Evolutionary conservation across 2,329 filamentous ascomycete species (phyloP).

Genomic region (Trichophyton schoenleinii): DNA sequence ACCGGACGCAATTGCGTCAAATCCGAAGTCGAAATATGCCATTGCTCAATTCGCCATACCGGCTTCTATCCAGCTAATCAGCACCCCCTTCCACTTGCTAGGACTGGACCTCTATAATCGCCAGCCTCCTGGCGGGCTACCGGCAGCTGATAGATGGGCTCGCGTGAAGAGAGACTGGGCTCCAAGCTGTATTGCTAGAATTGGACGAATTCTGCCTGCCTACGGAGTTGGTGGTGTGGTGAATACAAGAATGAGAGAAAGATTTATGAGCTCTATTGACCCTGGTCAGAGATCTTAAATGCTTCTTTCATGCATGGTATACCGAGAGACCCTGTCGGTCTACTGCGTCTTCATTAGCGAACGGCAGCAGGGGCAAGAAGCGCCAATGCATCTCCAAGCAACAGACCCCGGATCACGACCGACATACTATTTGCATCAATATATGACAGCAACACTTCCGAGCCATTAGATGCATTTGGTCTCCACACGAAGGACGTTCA

Average conservation of each 20-base stretch:
- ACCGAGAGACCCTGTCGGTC: neutral
- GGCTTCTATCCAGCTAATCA: conserved; percentile 63
- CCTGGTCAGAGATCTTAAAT: conserved; percentile 13
- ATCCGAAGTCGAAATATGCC: conserved; percentile 39
- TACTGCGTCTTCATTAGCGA: neutral
- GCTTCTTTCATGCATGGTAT: neutral
- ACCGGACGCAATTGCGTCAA: conserved; percentile 38
- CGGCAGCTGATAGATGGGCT: conserved; percentile 48
- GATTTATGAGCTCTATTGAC: conserved; percentile 53
- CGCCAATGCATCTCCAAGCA: neutral
- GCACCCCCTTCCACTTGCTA: conserved; percentile 72
- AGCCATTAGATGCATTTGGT: too few species aligned
- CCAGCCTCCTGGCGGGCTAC: conserved; percentile 30
- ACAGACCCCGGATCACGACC: neutral
- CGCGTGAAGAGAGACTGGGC: conserved; percentile 64
- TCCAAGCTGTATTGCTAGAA: conserved; percentile 58
- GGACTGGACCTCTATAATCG: conserved; percentile 81
- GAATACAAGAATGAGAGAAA: conserved; percentile 57
- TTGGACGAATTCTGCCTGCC: conserved; percentile 75
- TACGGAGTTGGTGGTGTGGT: conserved; percentile 83
- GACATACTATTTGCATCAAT: neutral
- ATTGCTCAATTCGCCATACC: conserved; percentile 71
- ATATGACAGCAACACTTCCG: neutral
- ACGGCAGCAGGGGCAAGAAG: neutral
- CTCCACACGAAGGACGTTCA: too few species aligned